Evolutionary conservation across 2,329 filamentous ascomycete species (phyloP), one percentile per base, ranked within the genome.

Genomic region (Stagonosporopsis cucurbitacearum): DNA sequence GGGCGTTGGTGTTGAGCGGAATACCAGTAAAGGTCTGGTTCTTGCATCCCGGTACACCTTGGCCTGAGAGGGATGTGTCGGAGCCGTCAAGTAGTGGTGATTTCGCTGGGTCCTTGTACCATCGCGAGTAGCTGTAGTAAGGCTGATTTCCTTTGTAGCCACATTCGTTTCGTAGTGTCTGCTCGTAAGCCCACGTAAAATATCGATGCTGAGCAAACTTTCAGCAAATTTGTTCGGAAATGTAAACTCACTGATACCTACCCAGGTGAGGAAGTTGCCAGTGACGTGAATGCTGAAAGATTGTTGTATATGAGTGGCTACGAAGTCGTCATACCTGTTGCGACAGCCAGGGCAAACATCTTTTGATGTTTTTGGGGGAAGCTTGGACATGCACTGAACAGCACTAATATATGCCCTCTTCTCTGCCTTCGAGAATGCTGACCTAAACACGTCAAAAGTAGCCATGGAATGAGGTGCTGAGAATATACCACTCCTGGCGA

Each of bases 31-130:
- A 55, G 0, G 58, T 55, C 26, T 60, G 58, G 44, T 60, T 60
- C 22, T 48, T 58, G 48, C 58, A 60, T 13, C 55, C 55, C 39
- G 71, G 71, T 28, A 60, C 70, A 32, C 83, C 82, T 57, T 84
- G 80, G 19, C 82, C 80, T 35, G 79, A 63, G 53, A 76, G 72
- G 36, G 78, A 76, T 51, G 80, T 82, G 23, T 79, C 79, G 62
- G 79, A 81, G 45, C 84, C 84, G 60, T 85, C 82, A 59, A 87
- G 86, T 48, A 87, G 68, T 15, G 83, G 80, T 0, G 82, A 84
- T 41, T 79, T 78, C 62, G 70, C 63, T 1, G 72, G 71, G 53
- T 82, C 80, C 2, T 72, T 73, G 67, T 78, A 80, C 54, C 78
- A 77, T 11, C 78, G 79, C 80, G 82, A 86, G 70, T 85, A 81